These are phyloP conservation scores for Ogataea hybrid DNA, from an alignment of 1,139 yeast species.

Conservation along the genomic window DNA sequence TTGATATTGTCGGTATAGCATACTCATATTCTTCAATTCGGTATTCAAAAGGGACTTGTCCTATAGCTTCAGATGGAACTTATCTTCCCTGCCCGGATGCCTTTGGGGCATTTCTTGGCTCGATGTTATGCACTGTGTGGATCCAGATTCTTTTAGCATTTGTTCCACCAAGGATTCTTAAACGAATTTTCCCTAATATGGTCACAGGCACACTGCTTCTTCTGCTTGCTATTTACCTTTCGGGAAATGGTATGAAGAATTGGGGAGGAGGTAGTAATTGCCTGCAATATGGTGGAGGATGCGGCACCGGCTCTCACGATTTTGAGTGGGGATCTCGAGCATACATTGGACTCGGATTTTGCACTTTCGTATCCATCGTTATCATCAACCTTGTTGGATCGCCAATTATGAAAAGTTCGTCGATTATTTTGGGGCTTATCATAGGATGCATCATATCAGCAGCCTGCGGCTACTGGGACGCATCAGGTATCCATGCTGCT, in stretches of 20 bases:
- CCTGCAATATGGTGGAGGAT: conserved; percentile 4
- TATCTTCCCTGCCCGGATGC: conserved; percentile 21
- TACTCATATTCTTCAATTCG: conserved; percentile 13
- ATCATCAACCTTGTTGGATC: conserved; percentile 16
- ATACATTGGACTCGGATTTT: conserved; percentile 20
- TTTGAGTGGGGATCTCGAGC: conserved; percentile 16
- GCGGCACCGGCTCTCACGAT: conserved; percentile 12
- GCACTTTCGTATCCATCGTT: conserved; percentile 16
- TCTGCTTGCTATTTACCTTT: conserved; percentile 16
- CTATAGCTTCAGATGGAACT: conserved; percentile 15
- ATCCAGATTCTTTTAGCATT: conserved; percentile 19
- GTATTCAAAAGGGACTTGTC: conserved; percentile 18
- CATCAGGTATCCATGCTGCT: conserved; percentile 15
- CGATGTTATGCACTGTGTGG: conserved; percentile 20
- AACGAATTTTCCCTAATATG: conserved; percentile 19
- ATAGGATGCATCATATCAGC: conserved; percentile 22
- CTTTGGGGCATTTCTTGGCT: conserved; percentile 18
- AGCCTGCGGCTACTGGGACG: conserved; percentile 21
- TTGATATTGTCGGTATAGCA: conserved; percentile 21
- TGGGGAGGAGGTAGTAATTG: conserved; percentile 23
- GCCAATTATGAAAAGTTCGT: conserved; percentile 21
- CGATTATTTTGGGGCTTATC: conserved; percentile 18
- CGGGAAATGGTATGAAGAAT: conserved; percentile 19
- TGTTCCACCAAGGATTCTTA: conserved; percentile 17
- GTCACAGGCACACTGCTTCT: conserved; percentile 19